Evolutionary conservation across 208 protist species (phyloP).

Genomic region (Acanthamoeba royreba): DNA sequence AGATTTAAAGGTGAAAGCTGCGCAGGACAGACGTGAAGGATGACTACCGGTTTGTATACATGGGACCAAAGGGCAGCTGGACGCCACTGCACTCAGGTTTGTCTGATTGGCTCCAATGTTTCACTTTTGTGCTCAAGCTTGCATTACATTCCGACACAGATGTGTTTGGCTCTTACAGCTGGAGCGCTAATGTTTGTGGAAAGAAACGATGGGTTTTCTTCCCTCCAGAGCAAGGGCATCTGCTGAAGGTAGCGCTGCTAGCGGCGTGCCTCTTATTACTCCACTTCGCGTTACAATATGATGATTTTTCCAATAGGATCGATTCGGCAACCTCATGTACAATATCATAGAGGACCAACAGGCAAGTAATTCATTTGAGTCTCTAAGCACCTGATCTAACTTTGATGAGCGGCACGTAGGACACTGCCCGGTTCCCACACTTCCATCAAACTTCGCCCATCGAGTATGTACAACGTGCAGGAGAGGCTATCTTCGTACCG

Average conservation of each 20-base stretch:
- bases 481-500: conserved; percentile 8
- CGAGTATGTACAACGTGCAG: neutral
- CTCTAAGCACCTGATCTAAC: neutral
- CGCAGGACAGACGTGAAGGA: neutral
- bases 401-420: neutral
- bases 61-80: conserved; percentile 31
- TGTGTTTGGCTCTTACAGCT: conserved; percentile 39
- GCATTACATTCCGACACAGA: neutral
- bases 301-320: no score
- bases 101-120: no score
- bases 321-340: conserved; percentile 45
- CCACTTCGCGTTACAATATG: no score
- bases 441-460: neutral
- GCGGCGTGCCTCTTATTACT: no score
- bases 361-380: no score
- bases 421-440: neutral
- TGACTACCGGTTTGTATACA: conserved; percentile 39
- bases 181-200: conserved; percentile 29
- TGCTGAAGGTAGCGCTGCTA: neutral
- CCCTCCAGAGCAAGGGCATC: neutral
- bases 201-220: conserved; percentile 16
- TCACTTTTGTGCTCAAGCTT: neutral
- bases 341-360: neutral
- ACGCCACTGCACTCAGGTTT: neutral
- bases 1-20: no score